phyloP scores from a whole-genome alignment of 108 stramenopile species.

The Parmales sp. region DNA sequence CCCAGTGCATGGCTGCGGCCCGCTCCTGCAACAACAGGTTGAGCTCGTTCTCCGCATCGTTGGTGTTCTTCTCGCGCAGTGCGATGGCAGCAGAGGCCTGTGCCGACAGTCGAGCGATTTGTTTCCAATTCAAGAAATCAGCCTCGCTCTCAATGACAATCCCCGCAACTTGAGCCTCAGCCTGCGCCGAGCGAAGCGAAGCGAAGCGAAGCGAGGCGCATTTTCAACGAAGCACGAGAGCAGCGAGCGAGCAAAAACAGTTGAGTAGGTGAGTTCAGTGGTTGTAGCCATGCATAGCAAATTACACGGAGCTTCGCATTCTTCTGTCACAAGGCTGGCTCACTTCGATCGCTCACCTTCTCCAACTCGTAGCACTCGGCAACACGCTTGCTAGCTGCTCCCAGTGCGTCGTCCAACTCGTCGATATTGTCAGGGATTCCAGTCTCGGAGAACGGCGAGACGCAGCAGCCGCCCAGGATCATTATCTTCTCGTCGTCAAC shows the following conservation, averaged over 20 bases:
- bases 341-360: too few relatives aligned
- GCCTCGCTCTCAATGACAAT: constrained; percentile 2
- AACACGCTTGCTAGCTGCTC: not conserved
- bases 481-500: not conserved
- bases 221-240: too few relatives aligned
- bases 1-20: constrained; percentile 6
- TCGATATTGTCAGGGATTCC: constrained; percentile 5
- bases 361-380: constrained; percentile 3
- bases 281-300: too few relatives aligned
- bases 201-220: too few relatives aligned
- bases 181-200: too few relatives aligned
- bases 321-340: too few relatives aligned
- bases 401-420: constrained; percentile 1
- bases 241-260: too few relatives aligned
- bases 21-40: not conserved
- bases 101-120: not conserved
- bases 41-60: constrained; percentile 3
- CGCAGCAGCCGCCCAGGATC: constrained; percentile 3
- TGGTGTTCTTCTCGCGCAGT: not conserved
- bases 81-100: constrained; percentile 7
- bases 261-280: too few relatives aligned
- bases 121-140: not conserved
- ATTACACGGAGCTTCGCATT: too few relatives aligned
- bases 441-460: not conserved
- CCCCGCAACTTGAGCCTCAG: constrained; percentile 2